phyloP scores from a whole-genome alignment of 106 monocot species.

The Dactylorhiza incarnata region DNA sequence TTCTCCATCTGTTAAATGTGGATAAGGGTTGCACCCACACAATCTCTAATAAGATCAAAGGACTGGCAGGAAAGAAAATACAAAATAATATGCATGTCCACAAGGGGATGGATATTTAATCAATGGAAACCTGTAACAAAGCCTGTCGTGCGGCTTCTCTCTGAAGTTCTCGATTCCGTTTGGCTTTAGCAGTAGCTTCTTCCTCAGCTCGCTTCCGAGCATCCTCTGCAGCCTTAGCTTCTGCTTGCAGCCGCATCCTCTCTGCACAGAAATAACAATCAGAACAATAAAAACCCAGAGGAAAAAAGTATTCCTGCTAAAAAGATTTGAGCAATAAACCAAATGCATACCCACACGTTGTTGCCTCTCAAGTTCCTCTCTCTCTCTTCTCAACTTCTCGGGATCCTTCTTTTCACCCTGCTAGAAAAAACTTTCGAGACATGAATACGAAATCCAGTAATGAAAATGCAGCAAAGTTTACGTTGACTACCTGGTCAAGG shows the following conservation, averaged over 20 bases:
- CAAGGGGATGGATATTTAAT: neutral
- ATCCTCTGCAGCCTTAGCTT: slow-evolving; percentile 80
- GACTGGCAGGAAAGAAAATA: neutral
- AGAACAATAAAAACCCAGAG: neutral
- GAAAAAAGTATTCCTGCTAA: neutral
- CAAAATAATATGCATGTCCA: neutral
- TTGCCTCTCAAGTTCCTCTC: slow-evolving; percentile 74
- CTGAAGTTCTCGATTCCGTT: slow-evolving; percentile 70
- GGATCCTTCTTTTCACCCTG: slow-evolving; percentile 73
- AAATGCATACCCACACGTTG: slow-evolving; percentile 55
- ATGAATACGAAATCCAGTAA: neutral
- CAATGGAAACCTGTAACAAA: slow-evolving; percentile 45
- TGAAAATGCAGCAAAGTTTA: neutral
- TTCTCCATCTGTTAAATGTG: slow-evolving; percentile 61
- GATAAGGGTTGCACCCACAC: neutral
- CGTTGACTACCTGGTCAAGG: slow-evolving; percentile 47
- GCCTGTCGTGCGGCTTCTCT: slow-evolving; percentile 94
- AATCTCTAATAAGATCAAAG: neutral
- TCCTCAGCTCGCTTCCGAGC: slow-evolving; percentile 59
- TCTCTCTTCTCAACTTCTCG: slow-evolving; percentile 60
- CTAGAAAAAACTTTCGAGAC: neutral
- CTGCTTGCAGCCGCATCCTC: slow-evolving; percentile 72
- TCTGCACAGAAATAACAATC: slow-evolving; percentile 29
- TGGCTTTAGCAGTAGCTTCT: slow-evolving; percentile 76
- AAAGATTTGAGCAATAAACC: neutral